Percentiles rank a stretch among this genome's conserved stretches.
Conservation (phyloP, 768 basidiomycete species). For the Tephrocybe sp. region DNA sequence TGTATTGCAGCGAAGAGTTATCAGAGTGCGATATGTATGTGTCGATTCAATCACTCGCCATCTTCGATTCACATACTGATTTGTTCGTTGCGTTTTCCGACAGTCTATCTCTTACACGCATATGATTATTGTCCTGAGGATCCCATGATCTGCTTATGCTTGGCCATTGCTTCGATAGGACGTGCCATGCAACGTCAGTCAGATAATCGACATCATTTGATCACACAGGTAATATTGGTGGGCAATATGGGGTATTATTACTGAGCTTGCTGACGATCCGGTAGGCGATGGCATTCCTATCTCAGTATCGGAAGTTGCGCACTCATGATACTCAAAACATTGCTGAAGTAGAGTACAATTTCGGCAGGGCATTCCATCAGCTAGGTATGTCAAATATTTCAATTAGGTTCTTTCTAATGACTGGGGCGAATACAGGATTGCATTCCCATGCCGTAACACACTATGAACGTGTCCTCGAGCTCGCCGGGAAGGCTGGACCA, state of each 20-base stretch:
- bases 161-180: conserved; percentile 84
- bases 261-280: neutral
- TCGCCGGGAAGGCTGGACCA: conserved; percentile 43
- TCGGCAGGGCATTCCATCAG: conserved; percentile 89
- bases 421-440: conserved; percentile 52
- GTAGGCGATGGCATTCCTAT: conserved; percentile 84
- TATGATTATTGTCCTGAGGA: conserved; percentile 83
- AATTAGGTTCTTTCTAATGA: neutral
- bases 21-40: conserved; percentile 87
- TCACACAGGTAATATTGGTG: conserved; percentile 51
- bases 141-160: conserved; percentile 78
- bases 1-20: conserved; percentile 84
- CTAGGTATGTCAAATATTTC: conserved; percentile 52
- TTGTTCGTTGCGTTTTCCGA: no score
- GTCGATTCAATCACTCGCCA: neutral
- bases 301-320: conserved; percentile 72
- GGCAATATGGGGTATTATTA: neutral
- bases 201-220: conserved; percentile 89
- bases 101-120: conserved; percentile 88
- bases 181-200: conserved; percentile 91
- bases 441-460: conserved; percentile 80
- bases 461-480: conserved; percentile 72
- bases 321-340: conserved; percentile 37
- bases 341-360: conserved; percentile 90
- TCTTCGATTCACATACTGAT: neutral